Evolutionary conservation across 257 asterid genomes (phyloP).

Genomic region (Ophiorrhiza pumila): DNA sequence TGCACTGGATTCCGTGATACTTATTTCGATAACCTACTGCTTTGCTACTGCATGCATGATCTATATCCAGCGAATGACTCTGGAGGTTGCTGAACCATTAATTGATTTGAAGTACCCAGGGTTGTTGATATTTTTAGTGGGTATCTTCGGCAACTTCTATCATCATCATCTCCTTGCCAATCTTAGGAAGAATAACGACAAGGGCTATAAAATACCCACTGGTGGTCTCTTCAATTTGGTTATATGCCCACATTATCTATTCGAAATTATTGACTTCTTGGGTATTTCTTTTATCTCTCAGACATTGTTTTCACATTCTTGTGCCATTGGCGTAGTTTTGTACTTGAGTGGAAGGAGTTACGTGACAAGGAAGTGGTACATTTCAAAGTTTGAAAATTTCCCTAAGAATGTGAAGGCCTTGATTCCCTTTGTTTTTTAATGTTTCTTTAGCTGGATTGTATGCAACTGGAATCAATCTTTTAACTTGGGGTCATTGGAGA

Average conservation of each 20-base stretch:
- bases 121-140: conserved; percentile 29
- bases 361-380: conserved; percentile 63
- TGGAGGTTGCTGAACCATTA: conserved; percentile 43
- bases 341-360: conserved; percentile 57
- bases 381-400: conserved; percentile 64
- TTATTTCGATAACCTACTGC: conserved; percentile 41
- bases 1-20: conserved; percentile 32
- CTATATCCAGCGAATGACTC: conserved; percentile 41
- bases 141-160: conserved; percentile 59
- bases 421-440: conserved; percentile 60
- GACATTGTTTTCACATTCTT: conserved; percentile 31
- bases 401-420: conserved; percentile 61
- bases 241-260: conserved; percentile 72
- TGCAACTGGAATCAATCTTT: not conserved
- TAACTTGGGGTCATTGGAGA: not conserved
- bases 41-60: conserved; percentile 38
- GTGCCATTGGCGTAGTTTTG: conserved; percentile 35
- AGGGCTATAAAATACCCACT: conserved; percentile 57
- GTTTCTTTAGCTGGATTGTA: not conserved
- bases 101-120: conserved; percentile 61
- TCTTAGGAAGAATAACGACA: conserved; percentile 47
- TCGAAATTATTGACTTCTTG: conserved; percentile 44
- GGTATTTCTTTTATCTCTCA: conserved; percentile 61
- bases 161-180: conserved; percentile 65
- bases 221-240: conserved; percentile 66